Conservation (phyloP, 2,329 filamentous ascomycete genomes). For the Lachnellula willkommii region DNA sequence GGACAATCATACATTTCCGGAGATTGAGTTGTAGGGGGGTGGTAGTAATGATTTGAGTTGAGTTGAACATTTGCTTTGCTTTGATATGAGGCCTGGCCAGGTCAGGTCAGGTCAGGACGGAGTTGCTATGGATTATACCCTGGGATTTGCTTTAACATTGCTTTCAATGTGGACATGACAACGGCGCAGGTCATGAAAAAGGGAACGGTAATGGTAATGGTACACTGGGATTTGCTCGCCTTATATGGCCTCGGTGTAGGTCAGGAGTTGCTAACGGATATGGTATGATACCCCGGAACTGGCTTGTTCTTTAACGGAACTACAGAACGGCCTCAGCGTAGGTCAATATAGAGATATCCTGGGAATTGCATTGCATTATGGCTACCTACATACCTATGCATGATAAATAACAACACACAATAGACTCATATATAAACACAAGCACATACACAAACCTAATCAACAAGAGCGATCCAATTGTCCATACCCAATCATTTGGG, state of each 20-base stretch:
- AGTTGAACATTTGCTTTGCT: neutral
- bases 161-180: neutral
- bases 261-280: too few species aligned
- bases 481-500: neutral
- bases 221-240: neutral
- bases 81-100: neutral
- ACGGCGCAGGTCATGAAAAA: neutral
- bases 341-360: too few species aligned
- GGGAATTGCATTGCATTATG: too few species aligned
- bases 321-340: too few species aligned
- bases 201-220: neutral
- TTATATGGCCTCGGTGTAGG: neutral
- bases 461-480: neutral
- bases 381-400: too few species aligned
- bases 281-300: too few species aligned
- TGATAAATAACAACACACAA: too few species aligned
- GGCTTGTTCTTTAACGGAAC: too few species aligned
- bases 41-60: neutral
- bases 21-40: slow-evolving; percentile 35
- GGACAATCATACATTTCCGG: slow-evolving; percentile 38
- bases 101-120: neutral
- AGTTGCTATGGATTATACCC: slow-evolving; percentile 9
- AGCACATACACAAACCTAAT: neutral
- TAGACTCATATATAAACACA: neutral
- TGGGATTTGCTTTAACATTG: slow-evolving; percentile 3